Conservation (phyloP, 208 protist species). For the Naegleria gruberi region DNA sequence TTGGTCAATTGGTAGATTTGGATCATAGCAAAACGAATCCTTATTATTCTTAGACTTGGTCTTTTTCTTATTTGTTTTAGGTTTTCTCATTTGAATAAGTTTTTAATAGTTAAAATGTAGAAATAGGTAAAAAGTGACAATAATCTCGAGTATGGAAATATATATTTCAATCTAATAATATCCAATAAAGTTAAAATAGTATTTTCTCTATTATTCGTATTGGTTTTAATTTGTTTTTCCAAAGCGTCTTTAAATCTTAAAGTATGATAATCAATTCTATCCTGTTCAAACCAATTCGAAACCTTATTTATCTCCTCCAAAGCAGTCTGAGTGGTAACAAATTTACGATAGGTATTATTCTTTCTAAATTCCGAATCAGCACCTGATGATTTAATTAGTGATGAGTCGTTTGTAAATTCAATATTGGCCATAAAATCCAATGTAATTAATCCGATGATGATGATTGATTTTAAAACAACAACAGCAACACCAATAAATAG, state of each 20-base stretch:
- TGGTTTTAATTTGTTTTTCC: not conserved
- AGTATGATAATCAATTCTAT: not conserved
- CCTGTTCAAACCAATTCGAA: not conserved
- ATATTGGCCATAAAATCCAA: not conserved
- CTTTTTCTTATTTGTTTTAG: not conserved
- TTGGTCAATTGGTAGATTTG: not conserved
- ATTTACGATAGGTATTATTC: not conserved
- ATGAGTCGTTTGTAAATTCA: not conserved
- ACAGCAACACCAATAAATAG: no score
- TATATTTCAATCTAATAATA: not conserved
- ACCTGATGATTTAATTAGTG: not conserved
- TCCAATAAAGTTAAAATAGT: not conserved
- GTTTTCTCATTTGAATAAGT: not conserved
- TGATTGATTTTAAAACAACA: no score
- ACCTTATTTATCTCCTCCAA: not conserved
- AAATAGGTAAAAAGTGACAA: not conserved
- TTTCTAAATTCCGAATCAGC: not conserved
- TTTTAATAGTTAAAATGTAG: not conserved
- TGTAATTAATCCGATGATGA: no score
- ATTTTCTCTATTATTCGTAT: not conserved
- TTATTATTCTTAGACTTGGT: not conserved
- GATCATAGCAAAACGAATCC: not conserved
- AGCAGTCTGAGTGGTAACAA: not conserved
- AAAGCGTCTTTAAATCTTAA: not conserved
- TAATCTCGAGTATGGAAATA: constrained; percentile 3